phyloP scores from a whole-genome alignment of 1,284 basidiomycete species.

The Xerocomus tenax region DNA sequence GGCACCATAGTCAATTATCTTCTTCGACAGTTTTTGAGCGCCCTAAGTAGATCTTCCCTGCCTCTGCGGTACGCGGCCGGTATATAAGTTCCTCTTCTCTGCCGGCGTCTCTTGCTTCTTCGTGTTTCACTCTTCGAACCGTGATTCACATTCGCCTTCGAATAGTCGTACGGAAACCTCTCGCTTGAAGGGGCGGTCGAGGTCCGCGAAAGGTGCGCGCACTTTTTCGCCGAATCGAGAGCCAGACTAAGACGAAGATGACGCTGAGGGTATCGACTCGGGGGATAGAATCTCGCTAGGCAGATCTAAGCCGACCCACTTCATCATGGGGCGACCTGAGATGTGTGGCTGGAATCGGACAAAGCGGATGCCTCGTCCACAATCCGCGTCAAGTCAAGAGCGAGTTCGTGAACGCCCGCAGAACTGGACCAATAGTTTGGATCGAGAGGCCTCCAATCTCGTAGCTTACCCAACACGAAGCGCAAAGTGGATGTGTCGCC shows the following conservation, averaged over 20 bases:
- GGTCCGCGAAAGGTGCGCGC: not conserved
- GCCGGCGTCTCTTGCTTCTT: too few relatives aligned
- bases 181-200: too few relatives aligned
- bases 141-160: too few relatives aligned
- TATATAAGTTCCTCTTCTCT: slow-evolving; percentile 93
- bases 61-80: slow-evolving; percentile 88
- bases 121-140: too few relatives aligned
- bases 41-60: slow-evolving; percentile 88
- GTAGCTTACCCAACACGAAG: slow-evolving; percentile 19
- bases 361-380: slow-evolving; percentile 1
- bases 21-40: slow-evolving; percentile 90
- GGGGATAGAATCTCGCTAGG: slow-evolving; percentile 3
- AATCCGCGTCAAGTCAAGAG: slow-evolving; percentile 18
- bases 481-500: slow-evolving; percentile 14
- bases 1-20: slow-evolving; percentile 91
- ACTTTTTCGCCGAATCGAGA: slow-evolving; percentile 1
- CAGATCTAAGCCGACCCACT: slow-evolving; percentile 16
- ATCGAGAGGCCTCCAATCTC: slow-evolving; percentile 23
- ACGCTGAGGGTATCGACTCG: not conserved
- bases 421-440: slow-evolving; percentile 11
- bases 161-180: too few relatives aligned
- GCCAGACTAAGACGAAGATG: slow-evolving; percentile 4
- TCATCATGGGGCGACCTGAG: slow-evolving; percentile 15
- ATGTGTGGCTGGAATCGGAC: not conserved
- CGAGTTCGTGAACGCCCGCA: slow-evolving; percentile 14